Conservation (phyloP, 768 basidiomycete genomes). For the Lentinula guzmanii region DNA sequence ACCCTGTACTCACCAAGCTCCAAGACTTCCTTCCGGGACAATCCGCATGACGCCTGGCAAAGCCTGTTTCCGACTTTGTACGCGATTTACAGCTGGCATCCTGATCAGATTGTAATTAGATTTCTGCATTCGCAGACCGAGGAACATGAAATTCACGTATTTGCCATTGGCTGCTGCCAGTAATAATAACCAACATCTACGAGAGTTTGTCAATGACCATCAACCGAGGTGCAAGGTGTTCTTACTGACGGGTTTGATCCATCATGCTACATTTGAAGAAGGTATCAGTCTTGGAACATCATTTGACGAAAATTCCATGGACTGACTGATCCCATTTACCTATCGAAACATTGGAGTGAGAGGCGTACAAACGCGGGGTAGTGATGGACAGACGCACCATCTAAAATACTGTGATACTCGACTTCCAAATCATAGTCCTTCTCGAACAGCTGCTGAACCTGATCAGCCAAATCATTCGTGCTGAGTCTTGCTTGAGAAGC, state of each 20-base stretch:
- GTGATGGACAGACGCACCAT: slow-evolving; percentile 32
- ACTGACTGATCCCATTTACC: slow-evolving; percentile 64
- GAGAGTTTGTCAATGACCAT: background rate
- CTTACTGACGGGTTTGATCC: slow-evolving; percentile 54
- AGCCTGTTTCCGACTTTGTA: slow-evolving; percentile 50
- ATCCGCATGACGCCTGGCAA: slow-evolving; percentile 61
- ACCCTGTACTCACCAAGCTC: slow-evolving; percentile 42
- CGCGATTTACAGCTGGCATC: slow-evolving; percentile 46
- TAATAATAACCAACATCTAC: slow-evolving; percentile 57
- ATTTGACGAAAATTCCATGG: background rate
- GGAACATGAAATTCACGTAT: slow-evolving; percentile 33
- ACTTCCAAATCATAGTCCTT: slow-evolving; percentile 55
- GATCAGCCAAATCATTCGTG: slow-evolving; percentile 50
- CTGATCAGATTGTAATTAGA: slow-evolving; percentile 17
- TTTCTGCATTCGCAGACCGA: background rate
- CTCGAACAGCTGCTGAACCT: slow-evolving; percentile 52
- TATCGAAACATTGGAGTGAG: slow-evolving; percentile 10
- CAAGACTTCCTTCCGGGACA: slow-evolving; percentile 51
- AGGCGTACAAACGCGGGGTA: background rate
- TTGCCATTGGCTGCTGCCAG: slow-evolving; percentile 68
- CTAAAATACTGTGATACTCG: slow-evolving; percentile 52
- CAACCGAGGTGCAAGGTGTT: background rate
- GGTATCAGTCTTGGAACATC: background rate
- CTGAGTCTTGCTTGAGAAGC: slow-evolving; percentile 61
- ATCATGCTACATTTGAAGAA: slow-evolving; percentile 44